Evolutionary conservation across 257 asterid species (phyloP), one percentile per base, ranked within the genome.

Genomic region (Solanum pinnatisectum): DNA sequence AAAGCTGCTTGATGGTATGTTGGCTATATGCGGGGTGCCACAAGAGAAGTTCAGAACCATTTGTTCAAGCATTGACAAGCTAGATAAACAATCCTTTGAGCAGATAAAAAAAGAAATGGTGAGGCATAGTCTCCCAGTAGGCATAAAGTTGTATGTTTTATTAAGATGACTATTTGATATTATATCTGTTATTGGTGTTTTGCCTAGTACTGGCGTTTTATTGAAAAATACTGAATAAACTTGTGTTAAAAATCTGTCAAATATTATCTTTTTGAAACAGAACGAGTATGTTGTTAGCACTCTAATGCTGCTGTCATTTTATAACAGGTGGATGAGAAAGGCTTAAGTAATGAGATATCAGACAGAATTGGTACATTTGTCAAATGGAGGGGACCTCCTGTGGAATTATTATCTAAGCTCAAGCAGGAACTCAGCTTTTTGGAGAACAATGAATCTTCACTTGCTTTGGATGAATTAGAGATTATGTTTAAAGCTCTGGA

Each of bases 91-190:
- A 91, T 84, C 98, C 4, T 97, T 97, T 90, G 98, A 93, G 92
- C 98, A 94, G 92, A 91, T 97, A 87, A 96, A 94, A 89, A 95
- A 88, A 90, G 99, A 97, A 95, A 94, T 97, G 99, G 99, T 97
- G 89, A 89, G 93, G 89, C 40, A 59, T 40, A 39, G 23, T 74
- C 90, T 89, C 18, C 18, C 40, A 56, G 27, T 83, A 30, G 59
- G 67, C 52, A 76, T 60, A 22, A 27, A 60, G 59, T 49, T 49
- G 52, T 86, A 46, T 8, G 37, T 49, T 49, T 10, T 82, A 3
- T 82, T 46, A 18, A 82, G 42, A 81, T 82, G 37, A 22, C 7
- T 33, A 49, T 82, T 46, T 67, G 35, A 49, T 82, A 82, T 49
- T 49, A 30, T 49, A 49, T 82, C 44, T 46, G 32, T 82, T 49